Conservation (phyloP, 208 protist genomes). For the Tetramitus jugosus region DNA sequence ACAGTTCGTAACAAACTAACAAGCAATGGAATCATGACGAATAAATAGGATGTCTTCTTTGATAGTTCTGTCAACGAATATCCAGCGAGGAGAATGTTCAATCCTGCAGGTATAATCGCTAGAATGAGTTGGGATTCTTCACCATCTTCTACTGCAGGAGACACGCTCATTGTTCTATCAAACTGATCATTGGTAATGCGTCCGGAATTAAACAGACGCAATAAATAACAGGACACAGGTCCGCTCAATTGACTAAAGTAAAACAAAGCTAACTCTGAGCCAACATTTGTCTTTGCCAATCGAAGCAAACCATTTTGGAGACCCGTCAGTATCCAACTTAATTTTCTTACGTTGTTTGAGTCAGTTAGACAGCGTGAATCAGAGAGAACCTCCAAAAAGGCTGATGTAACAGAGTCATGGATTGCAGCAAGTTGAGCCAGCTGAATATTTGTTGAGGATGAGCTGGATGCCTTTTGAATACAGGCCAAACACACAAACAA, state of each 20-base stretch:
- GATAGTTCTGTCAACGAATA: neutral
- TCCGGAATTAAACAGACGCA: neutral
- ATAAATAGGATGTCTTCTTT: neutral
- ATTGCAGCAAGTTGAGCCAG: no score
- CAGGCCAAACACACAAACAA: no score
- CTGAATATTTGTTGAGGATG: no score
- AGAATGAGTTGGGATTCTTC: neutral
- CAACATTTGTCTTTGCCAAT: neutral
- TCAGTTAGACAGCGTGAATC: neutral
- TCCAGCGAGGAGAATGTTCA: neutral
- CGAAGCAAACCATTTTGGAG: slow-evolving; percentile 1
- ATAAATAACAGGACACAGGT: neutral
- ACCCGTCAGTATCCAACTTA: neutral
- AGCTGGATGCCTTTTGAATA: no score
- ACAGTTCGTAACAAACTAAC: neutral
- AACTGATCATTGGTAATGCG: neutral
- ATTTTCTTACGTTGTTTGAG: neutral
- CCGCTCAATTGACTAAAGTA: neutral
- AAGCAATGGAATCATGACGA: neutral
- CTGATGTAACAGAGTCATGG: no score
- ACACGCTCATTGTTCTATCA: no score
- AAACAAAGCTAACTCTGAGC: neutral
- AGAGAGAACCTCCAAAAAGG: no score
- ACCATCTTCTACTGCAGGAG: neutral
- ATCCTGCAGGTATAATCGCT: neutral